A percentile compares a stretch with the other conserved stretches of the same genome.
phyloP scores from a whole-genome alignment of 75 land plant species.

The Cryptomeria japonica region DNA sequence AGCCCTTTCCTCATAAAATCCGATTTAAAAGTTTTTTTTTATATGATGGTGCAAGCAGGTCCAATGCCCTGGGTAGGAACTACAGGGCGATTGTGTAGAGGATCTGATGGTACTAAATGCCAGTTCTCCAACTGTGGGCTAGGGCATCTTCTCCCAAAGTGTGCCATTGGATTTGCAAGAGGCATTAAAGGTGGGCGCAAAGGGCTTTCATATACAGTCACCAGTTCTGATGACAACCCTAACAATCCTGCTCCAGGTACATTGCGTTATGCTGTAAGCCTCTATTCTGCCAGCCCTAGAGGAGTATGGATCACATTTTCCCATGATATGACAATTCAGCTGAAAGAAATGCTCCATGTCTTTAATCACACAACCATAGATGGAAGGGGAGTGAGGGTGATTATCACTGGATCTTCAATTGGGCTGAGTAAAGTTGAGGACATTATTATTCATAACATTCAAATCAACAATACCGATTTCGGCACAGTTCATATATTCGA shows the following conservation, averaged over 20 bases:
- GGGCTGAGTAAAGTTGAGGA: constrained; percentile 26
- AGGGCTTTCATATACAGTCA: too few relatives aligned
- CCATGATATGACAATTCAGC: constrained; percentile 11
- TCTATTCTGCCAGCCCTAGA: neutral
- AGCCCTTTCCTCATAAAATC: too few relatives aligned
- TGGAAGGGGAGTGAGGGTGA: constrained; percentile 36
- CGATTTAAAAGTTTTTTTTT: too few relatives aligned
- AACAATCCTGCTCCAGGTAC: constrained; percentile 19
- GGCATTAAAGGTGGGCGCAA: neutral
- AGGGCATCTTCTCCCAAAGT: neutral
- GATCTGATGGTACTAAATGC: neutral
- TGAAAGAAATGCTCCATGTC: constrained; percentile 20
- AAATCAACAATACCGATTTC: constrained; percentile 8
- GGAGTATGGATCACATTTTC: constrained; percentile 50
- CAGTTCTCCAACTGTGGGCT: neutral
- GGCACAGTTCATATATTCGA: too few relatives aligned
- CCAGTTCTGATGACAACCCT: too few relatives aligned
- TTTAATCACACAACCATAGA: constrained; percentile 19
- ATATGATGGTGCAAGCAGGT: too few relatives aligned
- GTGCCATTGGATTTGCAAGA: too few relatives aligned
- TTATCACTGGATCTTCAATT: constrained; percentile 19
- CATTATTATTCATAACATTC: constrained; percentile 41
- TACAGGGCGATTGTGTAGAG: too few relatives aligned
- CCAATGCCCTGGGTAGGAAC: too few relatives aligned
- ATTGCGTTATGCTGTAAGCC: constrained; percentile 28